A percentile compares a stretch with the other conserved stretches of the same genome.
Conservation (phyloP, 768 basidiomycete genomes). For the Hydnomerulius pinastri region DNA sequence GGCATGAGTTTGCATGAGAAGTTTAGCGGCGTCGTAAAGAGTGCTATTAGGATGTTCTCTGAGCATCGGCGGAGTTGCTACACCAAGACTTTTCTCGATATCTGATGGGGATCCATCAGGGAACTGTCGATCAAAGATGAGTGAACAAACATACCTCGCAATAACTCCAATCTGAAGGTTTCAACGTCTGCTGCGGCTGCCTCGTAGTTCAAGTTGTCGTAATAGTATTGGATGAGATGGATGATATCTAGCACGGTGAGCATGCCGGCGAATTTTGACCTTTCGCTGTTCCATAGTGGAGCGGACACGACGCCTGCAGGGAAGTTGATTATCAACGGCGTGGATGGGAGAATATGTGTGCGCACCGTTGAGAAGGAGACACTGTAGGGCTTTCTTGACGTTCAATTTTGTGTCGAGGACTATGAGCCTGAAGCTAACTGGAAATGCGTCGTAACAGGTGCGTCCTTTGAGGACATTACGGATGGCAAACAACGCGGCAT, state of each 20-base stretch:
- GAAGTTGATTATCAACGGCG: neutral
- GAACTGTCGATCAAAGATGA: constrained; percentile 8
- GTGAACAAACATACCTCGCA: constrained; percentile 67
- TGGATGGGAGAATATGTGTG: neutral
- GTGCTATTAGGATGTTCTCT: constrained; percentile 86
- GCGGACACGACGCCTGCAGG: constrained; percentile 91
- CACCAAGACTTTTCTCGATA: constrained; percentile 90
- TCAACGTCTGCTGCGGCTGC: constrained; percentile 90
- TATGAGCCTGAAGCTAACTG: constrained; percentile 94
- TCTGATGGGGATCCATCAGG: constrained; percentile 48
- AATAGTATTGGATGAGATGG: constrained; percentile 98
- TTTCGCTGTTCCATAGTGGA: constrained; percentile 96
- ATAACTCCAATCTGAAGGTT: constrained; percentile 81
- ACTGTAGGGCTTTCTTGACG: constrained; percentile 93
- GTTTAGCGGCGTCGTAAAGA: constrained; percentile 86
- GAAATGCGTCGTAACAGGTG: constrained; percentile 94
- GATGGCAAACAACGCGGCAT: constrained; percentile 68
- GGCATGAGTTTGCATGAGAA: constrained; percentile 93
- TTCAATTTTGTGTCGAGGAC: constrained; percentile 95
- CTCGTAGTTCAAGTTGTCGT: constrained; percentile 79
- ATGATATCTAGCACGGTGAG: constrained; percentile 99
- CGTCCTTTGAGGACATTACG: constrained; percentile 81
- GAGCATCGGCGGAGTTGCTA: constrained; percentile 88
- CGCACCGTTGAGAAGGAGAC: constrained; percentile 77
- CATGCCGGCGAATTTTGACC: constrained; percentile 94